Percentiles rank a stretch among this genome's conserved stretches.
phyloP scores from a whole-genome alignment of 1,284 basidiomycete genomes.

The Cutaneotrichosporon curvatum region DNA sequence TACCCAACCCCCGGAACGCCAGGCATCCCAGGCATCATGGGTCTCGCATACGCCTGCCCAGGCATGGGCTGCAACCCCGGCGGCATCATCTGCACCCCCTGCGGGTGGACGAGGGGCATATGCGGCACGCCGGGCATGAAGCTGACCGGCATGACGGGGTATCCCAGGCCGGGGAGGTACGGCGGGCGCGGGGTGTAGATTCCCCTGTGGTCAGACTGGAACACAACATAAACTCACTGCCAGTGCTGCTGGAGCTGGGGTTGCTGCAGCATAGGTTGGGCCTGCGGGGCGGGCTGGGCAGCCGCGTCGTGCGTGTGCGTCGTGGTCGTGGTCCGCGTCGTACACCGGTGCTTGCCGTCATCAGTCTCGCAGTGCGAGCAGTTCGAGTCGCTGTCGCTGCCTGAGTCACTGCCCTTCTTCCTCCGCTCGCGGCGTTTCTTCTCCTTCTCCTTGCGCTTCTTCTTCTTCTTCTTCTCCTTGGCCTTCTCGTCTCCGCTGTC shows the following conservation, averaged over 20 bases:
- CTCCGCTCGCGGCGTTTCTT: not conserved
- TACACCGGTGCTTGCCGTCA: not conserved
- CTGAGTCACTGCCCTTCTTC: not conserved
- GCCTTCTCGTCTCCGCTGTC: not conserved
- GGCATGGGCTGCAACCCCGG: not conserved
- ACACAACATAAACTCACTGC: no score
- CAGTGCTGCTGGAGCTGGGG: not conserved
- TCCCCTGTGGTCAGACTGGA: not conserved
- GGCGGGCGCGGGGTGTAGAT: not conserved
- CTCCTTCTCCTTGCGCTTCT: not conserved
- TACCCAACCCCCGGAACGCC: no score
- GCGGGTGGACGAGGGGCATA: not conserved
- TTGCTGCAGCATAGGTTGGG: not conserved
- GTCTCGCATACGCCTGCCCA: no score
- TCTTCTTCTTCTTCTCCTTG: not conserved
- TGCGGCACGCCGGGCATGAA: not conserved
- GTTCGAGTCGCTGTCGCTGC: not conserved
- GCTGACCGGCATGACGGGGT: not conserved
- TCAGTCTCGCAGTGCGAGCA: not conserved
- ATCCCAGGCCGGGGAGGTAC: not conserved
- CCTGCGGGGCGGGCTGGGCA: no score
- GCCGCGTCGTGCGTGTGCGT: no score
- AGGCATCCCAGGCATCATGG: no score
- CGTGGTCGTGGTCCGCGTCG: not conserved
- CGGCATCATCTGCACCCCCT: not conserved